Evolutionary conservation across 495 filamentous ascomycete species (phyloP).

Genomic region (Penicillium atrosanguineum): DNA sequence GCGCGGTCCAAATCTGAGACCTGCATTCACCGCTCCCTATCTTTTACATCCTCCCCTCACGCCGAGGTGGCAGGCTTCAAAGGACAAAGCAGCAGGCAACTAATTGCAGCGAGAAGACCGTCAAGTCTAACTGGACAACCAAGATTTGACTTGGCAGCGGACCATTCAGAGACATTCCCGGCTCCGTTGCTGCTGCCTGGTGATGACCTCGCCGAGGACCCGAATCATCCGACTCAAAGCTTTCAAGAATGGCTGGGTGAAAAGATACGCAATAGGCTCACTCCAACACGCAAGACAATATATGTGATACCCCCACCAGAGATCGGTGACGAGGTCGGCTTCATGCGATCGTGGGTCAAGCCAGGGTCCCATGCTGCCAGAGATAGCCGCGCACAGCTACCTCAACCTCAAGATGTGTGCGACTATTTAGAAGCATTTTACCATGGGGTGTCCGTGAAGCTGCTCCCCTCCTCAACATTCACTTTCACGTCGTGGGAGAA

Average conservation of each 20-base stretch:
- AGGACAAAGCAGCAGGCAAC: constrained; percentile 4
- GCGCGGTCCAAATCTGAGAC: too few species aligned
- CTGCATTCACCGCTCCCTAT: constrained; percentile 7
- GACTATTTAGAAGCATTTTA: constrained; percentile 62
- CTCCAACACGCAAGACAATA: constrained; percentile 43
- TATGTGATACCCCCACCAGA: constrained; percentile 51
- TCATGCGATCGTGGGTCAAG: constrained; percentile 22
- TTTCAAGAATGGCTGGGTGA: constrained; percentile 52
- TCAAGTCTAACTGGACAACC: not conserved
- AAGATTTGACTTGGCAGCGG: not conserved
- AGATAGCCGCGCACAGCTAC: constrained; percentile 10
- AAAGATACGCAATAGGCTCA: constrained; percentile 54
- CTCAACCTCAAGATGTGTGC: constrained; percentile 32
- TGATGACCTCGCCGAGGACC: constrained; percentile 57
- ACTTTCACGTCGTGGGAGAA: constrained; percentile 48
- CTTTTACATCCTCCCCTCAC: constrained; percentile 8
- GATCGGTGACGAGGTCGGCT: constrained; percentile 28
- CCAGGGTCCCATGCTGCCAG: not conserved
- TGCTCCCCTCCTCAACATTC: constrained; percentile 29
- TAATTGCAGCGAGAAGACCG: constrained; percentile 9
- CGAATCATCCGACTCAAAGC: constrained; percentile 54
- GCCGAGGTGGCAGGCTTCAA: constrained; percentile 9
- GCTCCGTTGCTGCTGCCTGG: constrained; percentile 59
- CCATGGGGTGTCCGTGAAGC: constrained; percentile 52
- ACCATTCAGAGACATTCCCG: constrained; percentile 41